These are phyloP conservation scores for Saccharomycopsis hybrid DNA, from an alignment of 1,139 yeast species.

Conservation along the genomic window DNA sequence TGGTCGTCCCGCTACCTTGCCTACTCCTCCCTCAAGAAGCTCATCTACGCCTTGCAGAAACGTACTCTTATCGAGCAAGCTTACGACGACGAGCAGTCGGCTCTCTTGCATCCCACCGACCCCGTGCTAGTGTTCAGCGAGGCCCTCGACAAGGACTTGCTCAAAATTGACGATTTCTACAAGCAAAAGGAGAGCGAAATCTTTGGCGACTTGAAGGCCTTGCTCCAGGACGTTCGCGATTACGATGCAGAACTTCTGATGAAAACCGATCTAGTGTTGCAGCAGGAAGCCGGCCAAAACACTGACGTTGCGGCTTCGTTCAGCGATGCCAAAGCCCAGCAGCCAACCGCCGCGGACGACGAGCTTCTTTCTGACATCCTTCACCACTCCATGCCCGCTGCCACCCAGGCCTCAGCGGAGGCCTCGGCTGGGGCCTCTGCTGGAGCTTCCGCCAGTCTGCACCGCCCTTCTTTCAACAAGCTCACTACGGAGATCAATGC, in stretches of 20 bases:
- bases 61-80: slow-evolving; percentile 35
- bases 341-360: slow-evolving; percentile 1
- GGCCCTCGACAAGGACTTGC: slow-evolving; percentile 51
- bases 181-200: slow-evolving; percentile 44
- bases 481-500: slow-evolving; percentile 12
- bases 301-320: slow-evolving; percentile 11
- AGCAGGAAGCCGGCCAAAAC: not conserved
- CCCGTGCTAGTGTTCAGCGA: slow-evolving; percentile 39
- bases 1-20: slow-evolving; percentile 69
- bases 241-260: slow-evolving; percentile 30
- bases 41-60: slow-evolving; percentile 59
- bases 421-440: too few species aligned
- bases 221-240: slow-evolving; percentile 44
- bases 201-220: slow-evolving; percentile 42
- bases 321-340: slow-evolving; percentile 11
- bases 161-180: slow-evolving; percentile 56
- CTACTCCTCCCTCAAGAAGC: slow-evolving; percentile 58
- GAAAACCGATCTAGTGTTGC: slow-evolving; percentile 18
- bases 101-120: slow-evolving; percentile 26
- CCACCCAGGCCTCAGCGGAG: not conserved
- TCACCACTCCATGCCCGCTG: too few species aligned
- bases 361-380: not conserved
- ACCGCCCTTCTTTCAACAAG: slow-evolving; percentile 8
- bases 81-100: slow-evolving; percentile 24
- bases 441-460: not conserved